Base-by-base conservation (phyloP, 164 flowering plant genomes). In the Tetracentron sinense region DNA sequence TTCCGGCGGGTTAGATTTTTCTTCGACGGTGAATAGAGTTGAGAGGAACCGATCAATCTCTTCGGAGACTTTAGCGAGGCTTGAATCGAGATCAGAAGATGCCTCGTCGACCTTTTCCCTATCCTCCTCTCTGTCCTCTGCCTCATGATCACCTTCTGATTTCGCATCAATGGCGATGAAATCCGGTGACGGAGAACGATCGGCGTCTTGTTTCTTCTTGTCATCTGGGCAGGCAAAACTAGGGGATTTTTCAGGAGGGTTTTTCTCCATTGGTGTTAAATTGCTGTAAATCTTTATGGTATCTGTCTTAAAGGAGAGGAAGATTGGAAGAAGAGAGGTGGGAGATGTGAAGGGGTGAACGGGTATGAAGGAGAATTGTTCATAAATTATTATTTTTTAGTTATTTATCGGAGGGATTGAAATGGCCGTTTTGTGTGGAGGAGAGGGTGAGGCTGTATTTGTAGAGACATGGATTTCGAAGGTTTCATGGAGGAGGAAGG, bases 31-130 rank as follows among this genome's bases (percentile, higher is more conserved):
- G 5, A 62, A 57, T 4, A 64, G 28, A 2, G 38, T 29, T 1
- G 25, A n/a, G 28, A 64, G 50, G 33, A 78, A 75, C 12, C 28
- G 54, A 48, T 75, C 77, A 23, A 75, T 69, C 10, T 72, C 79
- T 47, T 69, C 65, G 0, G 66, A 53, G 44, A 69, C 27, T 19
- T 62, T 60, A 8, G 21, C 26, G 15, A 69, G 54, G 23, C 30
- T 55, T 7, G 47, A 28, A 16, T 38, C 69, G n/a, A 59, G 26
- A 46, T 58, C 68, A 25, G 60, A 7, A 15, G 63, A 30, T 16
- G 28, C 30, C 10, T 58, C 62, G 1, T 46, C 61, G 21, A 14
- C 27, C 11, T 63, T 42, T 10, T 27, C 62, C 29, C 19, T 54
- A 19, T 49, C 56, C 30, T 48, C 20, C 7, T 65, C 65, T 20